These are phyloP conservation scores for Xylaria grammica DNA, from an alignment of 495 filamentous ascomycete species.

Conservation along the genomic window DNA sequence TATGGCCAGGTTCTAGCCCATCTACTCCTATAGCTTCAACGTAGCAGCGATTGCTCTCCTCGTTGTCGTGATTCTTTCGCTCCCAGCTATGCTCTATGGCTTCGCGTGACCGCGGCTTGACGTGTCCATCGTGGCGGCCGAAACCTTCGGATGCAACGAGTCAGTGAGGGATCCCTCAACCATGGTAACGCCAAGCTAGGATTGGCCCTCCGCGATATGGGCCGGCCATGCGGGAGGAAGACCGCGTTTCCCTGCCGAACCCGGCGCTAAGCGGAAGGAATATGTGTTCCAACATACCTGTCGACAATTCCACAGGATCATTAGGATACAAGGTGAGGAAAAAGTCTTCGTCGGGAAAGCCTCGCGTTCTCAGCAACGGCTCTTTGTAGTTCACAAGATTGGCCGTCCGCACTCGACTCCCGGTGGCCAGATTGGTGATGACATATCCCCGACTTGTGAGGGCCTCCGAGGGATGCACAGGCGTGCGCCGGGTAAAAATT, in stretches of 20 bases:
- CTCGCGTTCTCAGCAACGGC: background rate
- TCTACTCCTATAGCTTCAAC: background rate
- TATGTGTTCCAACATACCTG: background rate
- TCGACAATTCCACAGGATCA: slow-evolving; percentile 6
- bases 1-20: slow-evolving; percentile 1
- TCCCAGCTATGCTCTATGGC: slow-evolving; percentile 6
- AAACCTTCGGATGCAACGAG: background rate
- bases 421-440: slow-evolving; percentile 1
- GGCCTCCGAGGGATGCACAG: slow-evolving; percentile 1
- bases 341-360: background rate
- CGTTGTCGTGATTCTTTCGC: background rate
- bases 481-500: background rate
- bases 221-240: no score
- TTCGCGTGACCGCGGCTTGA: background rate
- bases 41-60: background rate
- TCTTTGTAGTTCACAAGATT: background rate
- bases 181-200: no score
- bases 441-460: background rate
- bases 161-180: background rate
- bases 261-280: no score
- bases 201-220: no score
- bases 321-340: slow-evolving; percentile 2
- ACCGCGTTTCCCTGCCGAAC: no score
- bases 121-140: background rate
- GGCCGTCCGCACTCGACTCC: background rate